These are phyloP conservation scores for Lasiodiplodia citricola DNA, from an alignment of 2,329 filamentous ascomycete species.

Conservation along the genomic window DNA sequence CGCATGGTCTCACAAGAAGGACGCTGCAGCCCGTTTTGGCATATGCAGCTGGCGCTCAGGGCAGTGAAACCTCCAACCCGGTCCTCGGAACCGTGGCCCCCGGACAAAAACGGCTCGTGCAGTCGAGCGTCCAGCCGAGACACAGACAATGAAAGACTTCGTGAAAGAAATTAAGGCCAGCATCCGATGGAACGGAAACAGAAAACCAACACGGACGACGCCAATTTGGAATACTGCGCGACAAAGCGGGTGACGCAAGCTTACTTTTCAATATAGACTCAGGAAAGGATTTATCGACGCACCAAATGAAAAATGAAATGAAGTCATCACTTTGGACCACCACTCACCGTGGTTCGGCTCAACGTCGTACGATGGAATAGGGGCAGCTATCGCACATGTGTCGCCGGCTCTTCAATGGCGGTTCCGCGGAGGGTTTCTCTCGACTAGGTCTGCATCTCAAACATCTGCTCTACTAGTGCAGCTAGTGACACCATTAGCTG, in stretches of 20 bases:
- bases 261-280: constrained; percentile 1
- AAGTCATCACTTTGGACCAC: constrained; percentile 11
- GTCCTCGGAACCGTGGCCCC: neutral
- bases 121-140: constrained; percentile 13
- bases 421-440: neutral
- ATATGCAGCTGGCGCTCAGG: constrained; percentile 19
- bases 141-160: constrained; percentile 3
- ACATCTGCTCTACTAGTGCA: neutral
- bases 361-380: constrained; percentile 17
- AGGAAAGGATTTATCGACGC: constrained; percentile 18
- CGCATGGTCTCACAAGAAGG: constrained; percentile 6
- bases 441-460: constrained; percentile 1
- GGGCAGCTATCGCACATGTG: neutral
- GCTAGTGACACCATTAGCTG: constrained; percentile 17
- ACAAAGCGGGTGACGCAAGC: constrained; percentile 13
- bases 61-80: constrained; percentile 9
- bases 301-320: constrained; percentile 20
- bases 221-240: constrained; percentile 15
- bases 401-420: neutral
- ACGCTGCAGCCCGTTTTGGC: constrained; percentile 3
- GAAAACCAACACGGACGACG: constrained; percentile 1
- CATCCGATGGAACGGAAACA: neutral
- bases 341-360: neutral
- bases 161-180: constrained; percentile 7
- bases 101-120: constrained; percentile 1